phyloP scores from a whole-genome alignment of 2,329 filamentous ascomycete genomes.

The Trichoderma guizhouense region DNA sequence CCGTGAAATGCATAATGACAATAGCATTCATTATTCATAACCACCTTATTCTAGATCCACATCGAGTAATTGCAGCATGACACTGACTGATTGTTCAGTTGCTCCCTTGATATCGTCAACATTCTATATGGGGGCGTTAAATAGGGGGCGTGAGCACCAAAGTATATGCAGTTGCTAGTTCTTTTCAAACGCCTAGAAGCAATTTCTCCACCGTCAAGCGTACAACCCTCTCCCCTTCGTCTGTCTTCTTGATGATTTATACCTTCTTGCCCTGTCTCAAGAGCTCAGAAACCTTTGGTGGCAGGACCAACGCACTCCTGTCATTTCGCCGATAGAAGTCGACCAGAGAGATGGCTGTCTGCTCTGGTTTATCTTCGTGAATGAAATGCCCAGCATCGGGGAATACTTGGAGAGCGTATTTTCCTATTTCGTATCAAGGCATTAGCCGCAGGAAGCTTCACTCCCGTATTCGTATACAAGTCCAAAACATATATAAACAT shows the following conservation, averaged over 20 bases:
- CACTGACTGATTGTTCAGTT: background rate
- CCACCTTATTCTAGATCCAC: background rate
- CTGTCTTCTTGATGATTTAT: slow-evolving; percentile 27
- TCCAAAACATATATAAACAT: slow-evolving; percentile 23
- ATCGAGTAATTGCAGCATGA: background rate
- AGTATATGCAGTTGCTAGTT: background rate
- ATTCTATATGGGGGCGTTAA: background rate
- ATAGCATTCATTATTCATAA: background rate
- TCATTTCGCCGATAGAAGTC: slow-evolving; percentile 95
- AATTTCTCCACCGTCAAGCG: background rate
- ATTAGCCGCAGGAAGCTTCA: background rate
- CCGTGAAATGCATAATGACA: background rate
- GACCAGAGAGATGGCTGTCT: slow-evolving; percentile 77
- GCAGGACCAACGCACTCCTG: slow-evolving; percentile 75
- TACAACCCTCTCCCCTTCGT: background rate
- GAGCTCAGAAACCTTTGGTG: slow-evolving; percentile 84
- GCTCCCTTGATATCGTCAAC: background rate
- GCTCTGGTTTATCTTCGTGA: slow-evolving; percentile 90
- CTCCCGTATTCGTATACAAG: background rate
- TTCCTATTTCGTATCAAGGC: slow-evolving; percentile 49
- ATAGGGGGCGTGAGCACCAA: background rate
- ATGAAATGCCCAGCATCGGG: slow-evolving; percentile 95
- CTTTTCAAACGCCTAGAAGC: slow-evolving; percentile 3
- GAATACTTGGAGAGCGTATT: slow-evolving; percentile 93
- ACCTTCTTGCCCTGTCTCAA: slow-evolving; percentile 60